Percentiles rank a stretch among this genome's conserved stretches.
Evolutionary conservation across 768 basidiomycete genomes (phyloP).

Genomic region (Leucocoprinus leucothites): DNA sequence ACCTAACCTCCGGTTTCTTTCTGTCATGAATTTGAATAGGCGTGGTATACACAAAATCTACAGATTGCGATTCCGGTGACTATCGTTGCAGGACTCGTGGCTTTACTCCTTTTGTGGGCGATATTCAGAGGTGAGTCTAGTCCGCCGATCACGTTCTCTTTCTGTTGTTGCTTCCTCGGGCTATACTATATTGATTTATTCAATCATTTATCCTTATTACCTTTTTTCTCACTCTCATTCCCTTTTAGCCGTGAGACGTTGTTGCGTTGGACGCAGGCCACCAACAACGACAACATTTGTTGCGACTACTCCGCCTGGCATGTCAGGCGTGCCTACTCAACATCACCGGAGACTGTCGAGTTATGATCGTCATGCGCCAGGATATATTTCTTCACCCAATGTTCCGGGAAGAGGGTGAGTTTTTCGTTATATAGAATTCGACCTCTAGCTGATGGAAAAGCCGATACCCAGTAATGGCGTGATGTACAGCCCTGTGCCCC

Average conservation of each 20-base stretch:
- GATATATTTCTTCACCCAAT: constrained; percentile 10
- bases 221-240: constrained; percentile 10
- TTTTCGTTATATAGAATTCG: constrained; percentile 22
- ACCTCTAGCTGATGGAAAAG: constrained; percentile 15
- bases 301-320: constrained; percentile 14
- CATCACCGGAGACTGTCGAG: constrained; percentile 24
- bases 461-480: not conserved
- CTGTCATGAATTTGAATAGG: constrained; percentile 30
- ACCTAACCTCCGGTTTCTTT: not conserved
- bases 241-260: constrained; percentile 30
- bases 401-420: constrained; percentile 6
- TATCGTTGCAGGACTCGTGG: constrained; percentile 62
- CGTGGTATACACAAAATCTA: constrained; percentile 75
- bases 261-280: constrained; percentile 24
- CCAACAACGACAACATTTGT: constrained; percentile 16
- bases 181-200: not conserved
- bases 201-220: constrained; percentile 7
- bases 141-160: constrained; percentile 2
- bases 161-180: constrained; percentile 2
- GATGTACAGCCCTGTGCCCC: constrained; percentile 5
- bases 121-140: constrained; percentile 39
- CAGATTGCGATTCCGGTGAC: constrained; percentile 80
- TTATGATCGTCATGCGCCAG: constrained; percentile 17
- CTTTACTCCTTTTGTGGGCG: constrained; percentile 53
- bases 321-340: constrained; percentile 11